Base-by-base conservation (phyloP, 2,329 filamentous ascomycete genomes). In the Pleurostoma richardsiae region DNA sequence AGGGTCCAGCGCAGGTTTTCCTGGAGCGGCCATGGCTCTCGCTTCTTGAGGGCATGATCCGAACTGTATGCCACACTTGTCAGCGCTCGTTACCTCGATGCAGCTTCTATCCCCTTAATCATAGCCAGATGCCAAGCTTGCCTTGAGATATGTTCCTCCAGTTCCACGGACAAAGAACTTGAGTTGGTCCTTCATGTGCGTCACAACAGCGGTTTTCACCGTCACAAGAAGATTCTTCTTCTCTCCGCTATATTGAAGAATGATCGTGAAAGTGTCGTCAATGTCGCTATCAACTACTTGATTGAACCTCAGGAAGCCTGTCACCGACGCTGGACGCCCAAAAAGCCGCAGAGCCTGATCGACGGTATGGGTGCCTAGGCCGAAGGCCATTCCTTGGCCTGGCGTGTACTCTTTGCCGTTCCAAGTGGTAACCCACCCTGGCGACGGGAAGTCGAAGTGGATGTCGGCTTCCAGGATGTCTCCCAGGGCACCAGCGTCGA, bases 391-490 rank as follows among this genome's bases (percentile, higher is more conserved):
- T 1, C 71, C 70, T 1, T 63, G 55, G 0, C 71, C 71, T 0
- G 67, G 65, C 0, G 52, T 56, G 40, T 67, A 68, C 30, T 65
- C 56, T 31, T 62, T 62, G 4, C 44, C 46, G 0, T 52, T 65
- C 57, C 63, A 66, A 1, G 40, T 44, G 0, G 57, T 48, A 0
- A 73, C 53, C 70, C 70, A 74, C 1, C 57, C 40, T 0, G 71
- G 66, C 1, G 62, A 63, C 33, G 70, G 69, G 38, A 73, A 77
- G 56, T 87, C 83, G 49, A 85, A 86, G 60, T 85, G 82, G 3
- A 82, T 76, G 54, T 86, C 77, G 43, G 81, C 85, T 52, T 86
- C 83, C 36, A 76, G 76, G 42, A 86, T 68, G 2, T 82, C 73
- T 11, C 83, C 83, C 4, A 85, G 66, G 0, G 69, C 69, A 30